Base-by-base conservation (phyloP, 2,329 filamentous ascomycete species). In the Periconia macrospinosa region DNA sequence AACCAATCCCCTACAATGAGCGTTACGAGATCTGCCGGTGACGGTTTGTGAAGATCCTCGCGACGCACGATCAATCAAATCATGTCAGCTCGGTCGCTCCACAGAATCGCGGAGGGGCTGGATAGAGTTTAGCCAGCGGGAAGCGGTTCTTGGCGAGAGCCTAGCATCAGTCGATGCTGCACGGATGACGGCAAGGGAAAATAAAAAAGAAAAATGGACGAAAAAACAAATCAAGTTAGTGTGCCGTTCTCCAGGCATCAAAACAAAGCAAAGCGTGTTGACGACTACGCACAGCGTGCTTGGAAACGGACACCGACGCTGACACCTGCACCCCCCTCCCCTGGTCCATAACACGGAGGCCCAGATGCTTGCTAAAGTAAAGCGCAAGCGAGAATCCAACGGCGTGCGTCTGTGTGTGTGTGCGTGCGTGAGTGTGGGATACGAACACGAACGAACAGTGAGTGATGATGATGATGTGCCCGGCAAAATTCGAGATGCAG, bases 61-160 rank as follows among this genome's bases (percentile, higher is more conserved):
- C n/a, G n/a, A n/a, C n/a, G 30, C 30, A 33, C 30, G 8, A 13
- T 33, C 30, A 33, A 33, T n/a, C n/a, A n/a, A 50, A 19, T 52
- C 52, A 45, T 52, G 57, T 50, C 49, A 55, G 50, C 58, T 61
- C n/a, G n/a, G n/a, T n/a, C 57, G 56, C 60, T 59, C 23, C 68
- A 70, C 68, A 69, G 68, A 68, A 63, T 70, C 65, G 68, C 68
- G 67, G 59, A 62, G 57, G 8, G 56, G 63, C 61, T 59, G 48
- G 54, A 50, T 51, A 56, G 48, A 54, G 53, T 69, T 68, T 68
- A 67, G 64, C 58, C 70, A 66, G 52, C 65, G 66, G 70, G 67
- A 69, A 63, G 63, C 64, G 54, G 55, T 61, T 55, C 66, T 66
- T 67, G 63, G 62, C 59, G 57, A 54, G 53, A 49, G 58, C 58